Conservation (phyloP, 805 yeast species). For the Yamadazyma olivae region DNA sequence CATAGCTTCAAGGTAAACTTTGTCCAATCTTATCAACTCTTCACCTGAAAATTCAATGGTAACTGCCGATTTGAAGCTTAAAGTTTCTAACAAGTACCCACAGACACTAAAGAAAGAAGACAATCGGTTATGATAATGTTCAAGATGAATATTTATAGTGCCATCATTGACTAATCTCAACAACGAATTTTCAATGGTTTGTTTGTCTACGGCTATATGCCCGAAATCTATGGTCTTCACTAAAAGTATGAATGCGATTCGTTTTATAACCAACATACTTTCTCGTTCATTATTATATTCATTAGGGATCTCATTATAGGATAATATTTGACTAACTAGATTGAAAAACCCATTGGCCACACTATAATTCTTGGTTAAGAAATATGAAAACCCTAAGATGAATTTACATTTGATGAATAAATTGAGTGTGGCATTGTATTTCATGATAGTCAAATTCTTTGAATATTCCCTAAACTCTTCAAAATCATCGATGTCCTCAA, state of each 20-base stretch:
- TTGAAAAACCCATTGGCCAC: slow-evolving; percentile 15
- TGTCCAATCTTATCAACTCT: slow-evolving; percentile 9
- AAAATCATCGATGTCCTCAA: too few relatives aligned
- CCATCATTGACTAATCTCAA: slow-evolving; percentile 9
- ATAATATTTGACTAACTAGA: slow-evolving; percentile 18
- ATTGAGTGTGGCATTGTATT: too few relatives aligned
- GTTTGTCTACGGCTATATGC: slow-evolving; percentile 5
- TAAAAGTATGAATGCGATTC: slow-evolving; percentile 12
- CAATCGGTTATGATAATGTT: slow-evolving; percentile 22
- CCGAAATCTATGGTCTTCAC: slow-evolving; percentile 15
- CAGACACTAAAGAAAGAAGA: slow-evolving; percentile 18
- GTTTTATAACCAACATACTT: slow-evolving; percentile 11
- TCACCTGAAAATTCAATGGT: slow-evolving; percentile 8
- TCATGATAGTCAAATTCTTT: too few relatives aligned
- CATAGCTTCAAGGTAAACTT: slow-evolving; percentile 27
- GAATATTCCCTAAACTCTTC: too few relatives aligned
- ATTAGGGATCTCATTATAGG: slow-evolving; percentile 4
- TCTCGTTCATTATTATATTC: slow-evolving; percentile 10
- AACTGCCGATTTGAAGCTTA: slow-evolving; percentile 10
- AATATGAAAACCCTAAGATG: slow-evolving; percentile 15
- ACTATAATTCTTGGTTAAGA: slow-evolving; percentile 13
- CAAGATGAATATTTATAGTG: slow-evolving; percentile 10
- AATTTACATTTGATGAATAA: slow-evolving; percentile 1
- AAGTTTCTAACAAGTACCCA: slow-evolving; percentile 20
- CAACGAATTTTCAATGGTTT: slow-evolving; percentile 9